Evolutionary conservation across 169 alveolate genomes (phyloP), one percentile per base, ranked within the genome.

Genomic region (Plasmodium malariae): DNA sequence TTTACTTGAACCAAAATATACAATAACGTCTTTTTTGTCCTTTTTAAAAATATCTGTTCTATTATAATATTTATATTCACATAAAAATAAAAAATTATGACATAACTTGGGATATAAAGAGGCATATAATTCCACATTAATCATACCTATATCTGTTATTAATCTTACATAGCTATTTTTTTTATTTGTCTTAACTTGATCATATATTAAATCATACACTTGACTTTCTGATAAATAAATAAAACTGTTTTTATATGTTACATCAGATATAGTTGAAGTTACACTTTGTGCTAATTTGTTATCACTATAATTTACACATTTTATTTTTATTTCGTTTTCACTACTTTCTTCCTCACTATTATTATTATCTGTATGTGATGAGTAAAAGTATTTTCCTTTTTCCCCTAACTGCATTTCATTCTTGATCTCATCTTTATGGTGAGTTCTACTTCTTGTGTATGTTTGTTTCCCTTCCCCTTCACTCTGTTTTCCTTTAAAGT

Each of bases 321-420:
- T 83, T 83, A 83, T 83, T 83, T 83, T 83, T 51, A 83, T 51
- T 83, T 83, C 91, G 68, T 83, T 83, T 69, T 83, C 91, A 72
- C 91, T 83, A 32, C 60, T 55, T 14, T 57, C 72, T 19, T 72
- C 87, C 21, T 26, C 26, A 72, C 21, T 49, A 48, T 30, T 12
- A 6, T 28, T 60, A 28, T 24, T 57, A 78, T 36, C 72, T 12
- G 30, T 51, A 40, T 28, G 43, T 12, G 89, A 14, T 26, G 49
- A 59, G 1, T 19, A 21, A 14, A 63, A 19, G 24, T 63, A 12
- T 4, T 36, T 36, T 26, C 37, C 30, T 19, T 28, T n/a, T 37
- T 70, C 43, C 12, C 21, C 26, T 24, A 24, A 24, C 26, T 59
- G 28, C 36, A 59, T 43, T 48, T 49, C 59, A 40, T 78, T 68